Conservation (phyloP, 371 early-diverging fungal species). For the Mortierella sp. region DNA sequence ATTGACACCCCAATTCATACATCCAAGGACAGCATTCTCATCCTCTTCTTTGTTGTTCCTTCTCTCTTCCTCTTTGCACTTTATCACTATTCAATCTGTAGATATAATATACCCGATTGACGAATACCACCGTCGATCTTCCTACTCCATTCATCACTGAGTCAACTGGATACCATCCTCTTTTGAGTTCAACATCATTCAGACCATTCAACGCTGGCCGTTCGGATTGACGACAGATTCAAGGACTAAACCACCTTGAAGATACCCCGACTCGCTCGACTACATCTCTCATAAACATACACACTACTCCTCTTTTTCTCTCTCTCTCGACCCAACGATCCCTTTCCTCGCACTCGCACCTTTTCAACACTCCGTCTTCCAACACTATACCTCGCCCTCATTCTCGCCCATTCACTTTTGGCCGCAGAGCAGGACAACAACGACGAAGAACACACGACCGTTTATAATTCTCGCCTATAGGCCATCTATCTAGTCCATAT, state of each 20-base stretch:
- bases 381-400: too few relatives aligned
- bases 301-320: too few relatives aligned
- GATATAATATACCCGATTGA: not conserved
- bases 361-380: too few relatives aligned
- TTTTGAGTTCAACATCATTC: not conserved
- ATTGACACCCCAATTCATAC: not conserved
- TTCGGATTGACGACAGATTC: not conserved
- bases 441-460: too few relatives aligned
- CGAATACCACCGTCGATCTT: not conserved
- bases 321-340: too few relatives aligned
- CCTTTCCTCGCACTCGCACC: too few relatives aligned
- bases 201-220: not conserved
- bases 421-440: too few relatives aligned
- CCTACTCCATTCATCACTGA: not conserved
- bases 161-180: not conserved
- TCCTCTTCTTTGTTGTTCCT: not conserved
- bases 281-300: too few relatives aligned
- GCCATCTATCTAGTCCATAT: conserved; percentile 20
- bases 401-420: too few relatives aligned
- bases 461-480: not conserved
- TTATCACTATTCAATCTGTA: not conserved
- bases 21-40: not conserved
- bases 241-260: conserved; percentile 6
- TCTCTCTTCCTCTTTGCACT: not conserved
- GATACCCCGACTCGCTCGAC: not conserved